Conservation (phyloP, 1,284 basidiomycete species). For the Ceratobasidium sp. region DNA sequence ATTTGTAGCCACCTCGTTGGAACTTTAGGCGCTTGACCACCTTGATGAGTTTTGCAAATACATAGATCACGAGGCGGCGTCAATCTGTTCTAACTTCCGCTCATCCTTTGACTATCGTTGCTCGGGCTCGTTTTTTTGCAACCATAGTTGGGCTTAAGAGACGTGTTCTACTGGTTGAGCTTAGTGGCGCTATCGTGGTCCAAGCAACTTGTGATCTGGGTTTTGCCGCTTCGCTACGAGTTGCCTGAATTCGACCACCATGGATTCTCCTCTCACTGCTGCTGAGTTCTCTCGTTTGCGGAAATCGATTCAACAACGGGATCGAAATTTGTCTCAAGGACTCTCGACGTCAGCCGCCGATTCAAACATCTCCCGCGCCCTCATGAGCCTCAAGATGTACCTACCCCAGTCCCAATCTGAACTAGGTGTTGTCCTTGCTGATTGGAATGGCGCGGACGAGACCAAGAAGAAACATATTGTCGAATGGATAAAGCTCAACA, state of each 20-base stretch:
- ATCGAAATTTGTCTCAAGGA: slow-evolving; percentile 35
- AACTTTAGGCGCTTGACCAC: neutral
- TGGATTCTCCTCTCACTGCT: slow-evolving; percentile 34
- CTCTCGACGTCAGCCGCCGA: slow-evolving; percentile 8
- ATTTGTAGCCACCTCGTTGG: neutral
- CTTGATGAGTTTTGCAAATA: neutral
- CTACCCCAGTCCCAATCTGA: slow-evolving; percentile 25
- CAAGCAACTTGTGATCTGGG: neutral
- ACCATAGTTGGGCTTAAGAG: neutral
- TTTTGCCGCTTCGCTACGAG: neutral
- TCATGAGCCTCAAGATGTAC: slow-evolving; percentile 25
- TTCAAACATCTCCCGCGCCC: slow-evolving; percentile 27
- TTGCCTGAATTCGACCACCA: slow-evolving; percentile 12
- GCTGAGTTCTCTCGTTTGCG: slow-evolving; percentile 44
- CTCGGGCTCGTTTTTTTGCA: neutral
- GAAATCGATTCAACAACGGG: slow-evolving; percentile 45
- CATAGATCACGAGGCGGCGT: neutral
- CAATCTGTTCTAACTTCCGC: neutral
- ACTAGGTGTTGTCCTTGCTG: slow-evolving; percentile 24
- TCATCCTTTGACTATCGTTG: neutral
- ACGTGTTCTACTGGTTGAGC: neutral
- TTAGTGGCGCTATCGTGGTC: neutral
- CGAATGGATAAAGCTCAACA: slow-evolving; percentile 26
- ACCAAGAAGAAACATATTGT: slow-evolving; percentile 14
- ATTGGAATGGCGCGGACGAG: slow-evolving; percentile 31